Evolutionary conservation across 345 rosid genomes (phyloP).

Genomic region (Populus ilicifolia): DNA sequence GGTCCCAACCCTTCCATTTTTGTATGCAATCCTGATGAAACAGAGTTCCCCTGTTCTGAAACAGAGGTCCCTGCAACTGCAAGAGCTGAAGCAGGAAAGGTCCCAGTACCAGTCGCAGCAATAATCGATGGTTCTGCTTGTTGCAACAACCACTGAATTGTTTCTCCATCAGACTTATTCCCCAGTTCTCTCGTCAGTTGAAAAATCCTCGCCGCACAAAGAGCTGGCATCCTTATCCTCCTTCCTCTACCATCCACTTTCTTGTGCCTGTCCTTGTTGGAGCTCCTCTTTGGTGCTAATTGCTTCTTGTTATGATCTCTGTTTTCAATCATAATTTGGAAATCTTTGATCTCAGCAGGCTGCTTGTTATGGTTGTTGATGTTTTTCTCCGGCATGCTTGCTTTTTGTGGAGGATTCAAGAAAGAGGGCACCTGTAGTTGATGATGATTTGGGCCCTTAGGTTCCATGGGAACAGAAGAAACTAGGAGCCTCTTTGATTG

Average conservation of each 20-base stretch:
- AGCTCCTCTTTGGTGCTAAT: conserved; percentile 72
- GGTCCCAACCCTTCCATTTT: conserved; percentile 49
- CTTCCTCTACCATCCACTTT: conserved; percentile 96
- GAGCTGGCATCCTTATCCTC: conserved; percentile 94
- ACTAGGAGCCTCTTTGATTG: conserved; percentile 26
- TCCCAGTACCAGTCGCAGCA: conserved; percentile 87
- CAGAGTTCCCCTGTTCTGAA: conserved; percentile 28
- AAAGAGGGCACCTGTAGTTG: conserved; percentile 38
- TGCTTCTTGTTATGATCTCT: conserved; percentile 53
- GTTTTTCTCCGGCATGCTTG: conserved; percentile 22
- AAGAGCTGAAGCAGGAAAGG: conserved; percentile 88
- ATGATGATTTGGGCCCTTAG: conserved; percentile 14
- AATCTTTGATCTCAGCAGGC: conserved; percentile 60
- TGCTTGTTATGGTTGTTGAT: conserved; percentile 23
- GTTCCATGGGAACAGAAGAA: conserved; percentile 20
- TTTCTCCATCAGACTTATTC: conserved; percentile 95
- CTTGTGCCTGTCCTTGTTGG: conserved; percentile 91
- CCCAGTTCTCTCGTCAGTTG: conserved; percentile 94
- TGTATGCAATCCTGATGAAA: conserved; percentile 62
- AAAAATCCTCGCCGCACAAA: conserved; percentile 92
- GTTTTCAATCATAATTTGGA: conserved; percentile 59
- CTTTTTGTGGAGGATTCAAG: conserved; percentile 42
- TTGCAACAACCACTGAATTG: conserved; percentile 90
- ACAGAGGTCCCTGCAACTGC: conserved; percentile 60
- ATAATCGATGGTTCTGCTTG: conserved; percentile 92